Base-by-base conservation (phyloP, 306 rosid genomes). In the Fagus crenata region DNA sequence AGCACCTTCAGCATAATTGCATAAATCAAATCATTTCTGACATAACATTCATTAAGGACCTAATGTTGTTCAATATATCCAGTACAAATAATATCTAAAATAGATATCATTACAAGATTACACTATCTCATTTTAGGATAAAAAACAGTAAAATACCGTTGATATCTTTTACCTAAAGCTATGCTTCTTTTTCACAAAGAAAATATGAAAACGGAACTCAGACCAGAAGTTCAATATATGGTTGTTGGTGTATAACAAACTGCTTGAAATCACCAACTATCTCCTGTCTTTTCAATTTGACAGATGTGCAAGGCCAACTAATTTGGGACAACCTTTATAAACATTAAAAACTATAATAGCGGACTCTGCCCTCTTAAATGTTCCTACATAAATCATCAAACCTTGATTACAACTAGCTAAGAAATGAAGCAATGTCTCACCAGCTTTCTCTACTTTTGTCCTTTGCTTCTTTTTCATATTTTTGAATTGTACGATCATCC, bases 401-500 rank as follows among this genome's bases (percentile, higher is more conserved):
- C 73, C 49, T n/a, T 64, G 5, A 5, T 72, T 61, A 76, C 54
- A 36, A 77, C 69, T 31, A 77, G 68, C 11, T 18, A 61, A 22
- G 73, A 59, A 49, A 67, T 53, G 68, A 80, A 83, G 71, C 49
- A 67, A 55, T 73, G 69, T 53, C 97, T 86, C 77, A 96, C 99
- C 99, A 96, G 86, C 99, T 96, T 84, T 96, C 99, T 84, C 99
- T 89, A 84, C 98, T 96, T 84, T 96, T 96, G 35, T 96, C 99
- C 88, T 96, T 96, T 5, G 99, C 99, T 91, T 96, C 99, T 79
- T 88, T 96, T 84, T 96, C 99, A 11, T 92, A 96, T 81, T 96
- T 96, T 80, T 92, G 98, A 81, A 96, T 96, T 11, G 99, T 96
- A 33, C 99, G 91, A 51, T 96, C 99, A 77, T 96, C 99, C 80